Base-by-base conservation (phyloP, 2,329 filamentous ascomycete species). In the Aspergillus hortae region DNA sequence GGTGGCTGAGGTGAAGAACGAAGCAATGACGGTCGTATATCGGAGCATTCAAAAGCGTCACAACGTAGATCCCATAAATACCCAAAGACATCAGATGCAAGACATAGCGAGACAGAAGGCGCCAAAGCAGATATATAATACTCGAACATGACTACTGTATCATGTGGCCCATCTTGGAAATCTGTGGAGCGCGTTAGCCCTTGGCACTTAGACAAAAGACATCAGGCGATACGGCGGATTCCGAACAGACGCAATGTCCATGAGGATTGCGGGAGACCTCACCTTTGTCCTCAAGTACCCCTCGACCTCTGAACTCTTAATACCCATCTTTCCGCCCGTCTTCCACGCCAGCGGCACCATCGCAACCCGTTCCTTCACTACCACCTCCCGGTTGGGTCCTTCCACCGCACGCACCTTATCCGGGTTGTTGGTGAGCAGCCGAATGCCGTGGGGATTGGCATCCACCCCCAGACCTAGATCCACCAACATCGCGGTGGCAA, bases 321-420 rank as follows among this genome's bases (percentile, higher is more conserved):
- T 90, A 0, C 94, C 94, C 38, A 86, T 86, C 61, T 85, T 83
- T 4, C 84, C 83, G 1, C 89, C 90, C 7, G 80, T 82, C 67
- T 89, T 89, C 94, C 94, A 99, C 9, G 90, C 92, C 55, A 97
- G 69, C 3, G 94, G 94, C 52, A 99, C 86, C 94, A 99, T 99
- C 1, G 92, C 87, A 11, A 99, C 92, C 43, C 94, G 77, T 73
- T 97, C 92, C 59, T 82, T 89, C 2, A 99, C 94, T 7, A 88
- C 80, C 11, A 99, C 80, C 73, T 99, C 92, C 10, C 91, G 78
- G 59, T 89, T 89, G 0, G 92, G 92, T 0, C 94, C 94, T 70
- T 99, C 94, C 0, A 99, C 89, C 0, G 94, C 94, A 14, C 90
- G 80, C 40, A 99, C 89, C 77, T 99, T 99, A 63, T 99, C 94